Evolutionary conservation across 768 basidiomycete genomes (phyloP).

Genomic region (Termitomyces titanicus): DNA sequence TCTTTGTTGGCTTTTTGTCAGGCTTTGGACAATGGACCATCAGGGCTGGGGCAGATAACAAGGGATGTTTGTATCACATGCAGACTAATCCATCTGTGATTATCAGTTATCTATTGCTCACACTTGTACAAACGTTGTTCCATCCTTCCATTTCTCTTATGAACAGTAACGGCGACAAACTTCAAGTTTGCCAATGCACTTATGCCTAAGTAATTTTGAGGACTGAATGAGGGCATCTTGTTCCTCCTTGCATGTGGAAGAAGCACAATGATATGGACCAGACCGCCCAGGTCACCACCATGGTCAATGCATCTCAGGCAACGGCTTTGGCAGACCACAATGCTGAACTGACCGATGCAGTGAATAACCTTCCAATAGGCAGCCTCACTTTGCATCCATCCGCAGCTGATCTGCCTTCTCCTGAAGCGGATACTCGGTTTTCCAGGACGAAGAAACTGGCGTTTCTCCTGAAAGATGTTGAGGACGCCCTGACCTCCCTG

Average conservation of each 20-base stretch:
- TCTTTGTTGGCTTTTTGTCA: no score
- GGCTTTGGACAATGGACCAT: no score
- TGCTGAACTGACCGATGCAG: not conserved
- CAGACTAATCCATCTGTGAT: no score
- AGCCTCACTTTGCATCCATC: not conserved
- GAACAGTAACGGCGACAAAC: not conserved
- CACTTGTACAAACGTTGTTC: no score
- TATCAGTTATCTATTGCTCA: no score
- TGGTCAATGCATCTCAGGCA: not conserved
- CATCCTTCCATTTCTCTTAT: not conserved
- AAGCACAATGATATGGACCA: not conserved
- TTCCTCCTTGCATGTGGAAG: not conserved
- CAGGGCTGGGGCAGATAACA: no score
- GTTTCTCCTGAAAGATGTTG: not conserved
- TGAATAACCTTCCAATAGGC: not conserved
- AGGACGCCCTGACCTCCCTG: not conserved
- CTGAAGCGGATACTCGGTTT: not conserved
- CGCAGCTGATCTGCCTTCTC: not conserved
- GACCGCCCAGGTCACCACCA: not conserved
- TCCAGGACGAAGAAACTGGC: not conserved
- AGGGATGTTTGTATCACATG: no score
- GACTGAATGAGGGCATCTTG: not conserved
- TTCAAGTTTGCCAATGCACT: not conserved
- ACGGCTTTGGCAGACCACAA: not conserved
- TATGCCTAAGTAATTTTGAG: not conserved